Base-by-base conservation (phyloP, 148 eudicot species). In the Silene uniflora region DNA sequence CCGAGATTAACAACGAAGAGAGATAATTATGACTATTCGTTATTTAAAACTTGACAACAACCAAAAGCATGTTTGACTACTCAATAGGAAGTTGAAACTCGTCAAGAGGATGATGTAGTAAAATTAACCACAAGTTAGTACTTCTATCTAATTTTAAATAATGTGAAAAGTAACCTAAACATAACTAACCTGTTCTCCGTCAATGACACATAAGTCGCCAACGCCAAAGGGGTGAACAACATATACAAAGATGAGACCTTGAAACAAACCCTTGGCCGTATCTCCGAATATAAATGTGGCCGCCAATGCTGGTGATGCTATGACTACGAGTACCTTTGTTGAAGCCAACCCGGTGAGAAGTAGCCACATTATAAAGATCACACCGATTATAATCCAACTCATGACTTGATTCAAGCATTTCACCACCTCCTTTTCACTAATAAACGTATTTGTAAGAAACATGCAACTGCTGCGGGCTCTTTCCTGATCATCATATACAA, bases 161-260 rank as follows among this genome's bases (percentile, higher is more conserved):
- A 29, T 29, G 32, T 29, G 32, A 29, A 29, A 29, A 59, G 22
- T 27, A 59, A 4, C 14, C 6, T 23, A 63, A 21, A 56, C n/a
- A 29, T 12, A 65, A 67, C 73, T 58, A 23, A 76, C 79, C 79
- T 58, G 21, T 6, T 42, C 6, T 0, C 73, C 86, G 17, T 82
- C 91, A 70, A 88, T 76, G 75, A 80, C 74, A 67, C 91, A 86
- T 19, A 81, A 72, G 65, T 88, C 88, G 22, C 91, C 88, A 69
- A 85, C 87, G 62, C 78, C 81, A 65, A 84, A 82, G 23, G 88
- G 90, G 59, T 84, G 88, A 79, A 82, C 77, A 19, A 88, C 72
- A 17, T 82, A 88, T 2, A 82, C 81, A 56, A 88, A 88, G 39
- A 88, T 74, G 63, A 87, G 78, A 16, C 86, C 85, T 85, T 87